Evolutionary conservation across 2,329 filamentous ascomycete species (phyloP).

Genomic region (Botryotinia convoluta): DNA sequence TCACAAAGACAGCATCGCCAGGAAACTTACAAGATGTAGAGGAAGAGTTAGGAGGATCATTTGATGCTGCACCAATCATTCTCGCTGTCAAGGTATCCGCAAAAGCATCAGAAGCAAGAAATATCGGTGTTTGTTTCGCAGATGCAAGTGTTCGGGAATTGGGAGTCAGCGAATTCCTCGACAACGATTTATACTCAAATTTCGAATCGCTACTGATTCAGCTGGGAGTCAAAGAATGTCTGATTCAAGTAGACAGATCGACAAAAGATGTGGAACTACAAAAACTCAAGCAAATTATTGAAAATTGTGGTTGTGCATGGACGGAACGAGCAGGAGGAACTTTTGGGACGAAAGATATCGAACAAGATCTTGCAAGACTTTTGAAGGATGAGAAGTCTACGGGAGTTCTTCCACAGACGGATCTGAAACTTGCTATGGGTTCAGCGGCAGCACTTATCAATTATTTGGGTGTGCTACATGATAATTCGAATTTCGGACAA

Average conservation of each 20-base stretch:
- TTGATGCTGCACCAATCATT: slow-evolving; percentile 91
- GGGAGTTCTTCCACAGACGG: slow-evolving; percentile 78
- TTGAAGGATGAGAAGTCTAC: slow-evolving; percentile 82
- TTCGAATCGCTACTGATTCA: slow-evolving; percentile 96
- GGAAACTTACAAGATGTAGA: slow-evolving; percentile 97
- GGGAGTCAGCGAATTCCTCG: slow-evolving; percentile 96
- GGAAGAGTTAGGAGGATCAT: slow-evolving; percentile 86
- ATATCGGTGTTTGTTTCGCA: slow-evolving; percentile 93
- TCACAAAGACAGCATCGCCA: slow-evolving; percentile 87
- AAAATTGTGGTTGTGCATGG: slow-evolving; percentile 87
- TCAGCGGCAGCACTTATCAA: slow-evolving; percentile 91
- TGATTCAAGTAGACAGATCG: slow-evolving; percentile 74
- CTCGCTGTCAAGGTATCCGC: slow-evolving; percentile 89
- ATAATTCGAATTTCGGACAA: slow-evolving; percentile 92
- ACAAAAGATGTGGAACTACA: slow-evolving; percentile 85
- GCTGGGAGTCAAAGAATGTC: slow-evolving; percentile 88
- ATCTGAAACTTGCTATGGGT: slow-evolving; percentile 94
- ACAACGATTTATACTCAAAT: slow-evolving; percentile 97
- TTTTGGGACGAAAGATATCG: slow-evolving; percentile 87
- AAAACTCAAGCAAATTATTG: slow-evolving; percentile 85
- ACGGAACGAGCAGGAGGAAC: slow-evolving; percentile 74
- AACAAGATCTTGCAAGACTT: slow-evolving; percentile 85
- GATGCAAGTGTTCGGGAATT: slow-evolving; percentile 95
- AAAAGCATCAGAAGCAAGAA: slow-evolving; percentile 80
- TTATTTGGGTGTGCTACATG: slow-evolving; percentile 86